Conservation (phyloP, 140 eudicot species). For the Erigeron philadelphicus region DNA sequence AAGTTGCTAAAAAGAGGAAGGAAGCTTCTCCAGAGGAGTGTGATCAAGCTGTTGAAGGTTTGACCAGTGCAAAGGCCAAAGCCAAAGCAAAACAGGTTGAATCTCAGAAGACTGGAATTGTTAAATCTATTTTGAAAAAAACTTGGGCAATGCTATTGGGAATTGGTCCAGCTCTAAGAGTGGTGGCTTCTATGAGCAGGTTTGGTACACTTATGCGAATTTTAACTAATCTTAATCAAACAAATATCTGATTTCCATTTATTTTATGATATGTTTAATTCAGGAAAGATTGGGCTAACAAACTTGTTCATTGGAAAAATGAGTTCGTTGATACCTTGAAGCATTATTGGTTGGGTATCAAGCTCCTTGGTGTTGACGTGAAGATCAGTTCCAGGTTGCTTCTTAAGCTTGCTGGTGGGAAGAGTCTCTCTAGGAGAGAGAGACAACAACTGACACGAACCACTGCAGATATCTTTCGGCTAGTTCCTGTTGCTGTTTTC, state of each 20-base stretch:
- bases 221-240: background rate
- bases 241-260: background rate
- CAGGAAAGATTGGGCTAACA: constrained; percentile 85
- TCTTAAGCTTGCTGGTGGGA: constrained; percentile 76
- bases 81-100: constrained; percentile 59
- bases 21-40: constrained; percentile 85
- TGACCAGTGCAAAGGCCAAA: constrained; percentile 75
- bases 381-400: constrained; percentile 71
- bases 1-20: constrained; percentile 56
- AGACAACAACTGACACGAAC: constrained; percentile 85
- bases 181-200: constrained; percentile 82
- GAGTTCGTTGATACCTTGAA: constrained; percentile 66
- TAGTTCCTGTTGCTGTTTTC: constrained; percentile 86
- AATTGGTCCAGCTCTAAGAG: constrained; percentile 80
- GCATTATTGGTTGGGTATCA: constrained; percentile 83
- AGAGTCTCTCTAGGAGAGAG: constrained; percentile 73
- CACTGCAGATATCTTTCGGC: constrained; percentile 84
- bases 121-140: constrained; percentile 45
- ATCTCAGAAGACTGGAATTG: constrained; percentile 36
- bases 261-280: constrained; percentile 9
- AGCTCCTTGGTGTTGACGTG: constrained; percentile 74
- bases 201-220: constrained; percentile 18
- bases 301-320: constrained; percentile 69
- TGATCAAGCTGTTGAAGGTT: constrained; percentile 79
- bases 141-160: constrained; percentile 58